Evolutionary conservation across 2,329 filamentous ascomycete species (phyloP), one percentile per base, ranked within the genome.

Genomic region (Stylonectria norvegica): DNA sequence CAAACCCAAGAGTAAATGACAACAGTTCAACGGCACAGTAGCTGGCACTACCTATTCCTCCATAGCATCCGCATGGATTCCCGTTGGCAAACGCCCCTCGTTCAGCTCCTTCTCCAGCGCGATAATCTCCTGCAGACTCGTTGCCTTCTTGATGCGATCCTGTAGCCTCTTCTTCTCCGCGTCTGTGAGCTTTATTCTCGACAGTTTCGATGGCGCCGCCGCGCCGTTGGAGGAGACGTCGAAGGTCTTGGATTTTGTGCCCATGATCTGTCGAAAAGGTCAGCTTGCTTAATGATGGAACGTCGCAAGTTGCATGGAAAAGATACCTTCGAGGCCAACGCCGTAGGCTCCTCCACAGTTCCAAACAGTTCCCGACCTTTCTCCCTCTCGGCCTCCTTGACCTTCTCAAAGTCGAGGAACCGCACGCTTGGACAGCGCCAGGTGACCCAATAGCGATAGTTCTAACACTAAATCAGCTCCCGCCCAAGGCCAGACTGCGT

Each of bases 381-480:
- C 49, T 79, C 70, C 31, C 90, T 81, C 73, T 98, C 93, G 0
- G 77, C 81, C 49, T 93, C 81, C 66, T 89, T 94, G 35, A 98
- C 89, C 67, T 95, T 95, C 55, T 81, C 76, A 63, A 89, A 96
- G 67, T 98, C 93, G 34, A 98, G 76, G 66, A 95, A 97, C 31
- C 91, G 83, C 30, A 98, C 81, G 4, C 75, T 77, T 1, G 89
- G 89, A 61, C 86, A 88, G 48, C 84, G 80, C 85, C 87, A 96
- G 45, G 98, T 78, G 19, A 95, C 72, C 85, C 88, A 98, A 63
- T 85, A 85, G 38, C 93, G 85, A 70, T 97, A 98, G 67, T 96
- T 73, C 89, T 96, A 38, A 11, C 31, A 20, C 12, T 20, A 25
- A 20, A 31, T 47, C 37, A 45, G 43, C 46, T 27, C 40, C 34